Base-by-base conservation (phyloP, 176 grass and related monocot genomes). In the Rhynchospora tenuis region DNA sequence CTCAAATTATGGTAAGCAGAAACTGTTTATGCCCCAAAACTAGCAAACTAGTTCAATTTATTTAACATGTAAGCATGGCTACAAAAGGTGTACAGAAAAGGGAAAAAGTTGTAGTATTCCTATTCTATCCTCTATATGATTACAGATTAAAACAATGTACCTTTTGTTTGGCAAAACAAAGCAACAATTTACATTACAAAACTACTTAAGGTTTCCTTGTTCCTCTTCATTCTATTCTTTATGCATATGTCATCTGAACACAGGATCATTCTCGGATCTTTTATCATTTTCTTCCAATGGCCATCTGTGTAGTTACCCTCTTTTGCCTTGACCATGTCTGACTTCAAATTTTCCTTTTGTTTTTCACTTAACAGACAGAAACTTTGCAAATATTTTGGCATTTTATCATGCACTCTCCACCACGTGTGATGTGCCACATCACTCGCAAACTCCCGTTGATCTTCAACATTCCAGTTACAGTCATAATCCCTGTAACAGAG, bases 401-500 rank as follows among this genome's bases (percentile, higher is more conserved):
- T 76, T 27, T 1, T 69, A 13, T 88, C 86, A 64, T 91, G 85
- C 22, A 91, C 80, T 59, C 83, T 83, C 86, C 86, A 88, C 85
- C 90, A 91, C 24, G 46, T 91, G 0, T 55, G 57, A 85, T 90
- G 89, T 5, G 88, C 89, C 17, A 27, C 61, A 72, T 87, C 87
- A 84, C 83, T 89, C 22, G 85, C 71, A 24, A 82, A 92, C 17
- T 77, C 54, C 83, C 76, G 84, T 50, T 82, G 45, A 11, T 5
- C 65, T 6, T 56, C 42, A 1, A 65, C 46, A 85, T 92, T 85
- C 87, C 81, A 87, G 57, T 83, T 89, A 67, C 85, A 85, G 45
- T 88, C 71, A 58, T 89, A 83, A 56, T 89, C 83, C 19, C 84
- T 63, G 84, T 83, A 92, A 76, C 85, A 89, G 22, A 87, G 46